Conservation (phyloP, 768 basidiomycete species). For the Rhodosporidiobolus sp. region DNA sequence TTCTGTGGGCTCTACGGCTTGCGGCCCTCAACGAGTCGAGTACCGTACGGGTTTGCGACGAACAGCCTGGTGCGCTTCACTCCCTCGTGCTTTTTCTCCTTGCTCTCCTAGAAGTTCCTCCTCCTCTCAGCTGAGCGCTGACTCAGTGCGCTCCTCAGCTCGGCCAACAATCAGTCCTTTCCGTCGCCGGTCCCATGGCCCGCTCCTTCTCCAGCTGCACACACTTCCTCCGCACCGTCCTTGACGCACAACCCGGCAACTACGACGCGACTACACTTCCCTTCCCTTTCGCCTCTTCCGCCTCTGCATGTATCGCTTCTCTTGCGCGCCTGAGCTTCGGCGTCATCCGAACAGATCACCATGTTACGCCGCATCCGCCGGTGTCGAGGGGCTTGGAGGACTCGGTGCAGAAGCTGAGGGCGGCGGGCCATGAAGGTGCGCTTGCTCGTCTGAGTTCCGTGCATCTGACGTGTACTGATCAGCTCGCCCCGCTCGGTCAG, state of each 20-base stretch:
- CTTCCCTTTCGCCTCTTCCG: slow-evolving; percentile 16
- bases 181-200: slow-evolving; percentile 22
- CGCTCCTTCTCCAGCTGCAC: slow-evolving; percentile 5
- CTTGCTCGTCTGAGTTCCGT: neutral
- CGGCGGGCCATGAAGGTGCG: slow-evolving; percentile 16
- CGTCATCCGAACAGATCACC: neutral
- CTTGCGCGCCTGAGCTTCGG: neutral
- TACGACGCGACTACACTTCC: slow-evolving; percentile 33
- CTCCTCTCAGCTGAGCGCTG: no score
- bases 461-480: no score
- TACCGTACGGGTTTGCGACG: slow-evolving; percentile 19
- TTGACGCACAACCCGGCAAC: slow-evolving; percentile 8
- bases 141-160: no score
- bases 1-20: slow-evolving; percentile 61
- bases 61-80: neutral
- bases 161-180: slow-evolving; percentile 22
- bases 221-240: slow-evolving; percentile 16
- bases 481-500: neutral
- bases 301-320: slow-evolving; percentile 42
- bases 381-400: neutral
- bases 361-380: slow-evolving; percentile 5
- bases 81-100: no score
- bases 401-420: neutral
- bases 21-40: slow-evolving; percentile 12
- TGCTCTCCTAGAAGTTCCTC: no score